Evolutionary conservation across 768 basidiomycete species (phyloP), one percentile per base, ranked within the genome.

Genomic region (Suillus occidentalis): DNA sequence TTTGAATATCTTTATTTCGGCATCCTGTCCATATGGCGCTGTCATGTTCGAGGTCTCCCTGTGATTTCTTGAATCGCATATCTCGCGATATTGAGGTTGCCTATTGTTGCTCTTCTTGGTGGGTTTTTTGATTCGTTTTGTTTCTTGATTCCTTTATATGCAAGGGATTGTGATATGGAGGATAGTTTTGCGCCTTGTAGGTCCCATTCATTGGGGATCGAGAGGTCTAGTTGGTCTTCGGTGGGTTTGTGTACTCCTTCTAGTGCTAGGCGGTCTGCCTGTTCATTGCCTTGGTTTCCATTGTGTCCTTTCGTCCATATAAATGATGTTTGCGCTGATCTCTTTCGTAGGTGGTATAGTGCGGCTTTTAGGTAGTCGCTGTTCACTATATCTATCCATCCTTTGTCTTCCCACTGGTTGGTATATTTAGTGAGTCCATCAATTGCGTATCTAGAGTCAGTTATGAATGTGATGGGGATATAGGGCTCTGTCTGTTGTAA

Each of bases 271-370:
- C 4, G 40, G 53, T 75, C 71, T 9, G 74, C 73, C 6, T 43
- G 69, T 60, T 74, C 68, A 36, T 75, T 74, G 4, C 70, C 65
- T 18, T 34, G 36, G 25, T 65, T 28, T 1, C 69, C 69, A 12
- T 31, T 63, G 34, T 73, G 73, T 2, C 72, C 75, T 69, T 76
- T 75, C 0, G 75, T 72, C 72, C 73, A 72, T 37, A 53, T 56
- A 9, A 77, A 56, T 14, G 49, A 13, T 1, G 71, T 75, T 4
- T 16, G 18, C 3, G 67, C 70, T 13, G 60, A 53, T 31, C 69
- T 43, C 18, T 45, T 25, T 49, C 71, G 39, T 13, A 18, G 28
- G 1, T 34, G 49, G 22, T 49, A 64, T 0, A 76, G 9, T 6
- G 77, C 77, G 5, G 64, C 63, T 20, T 56, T 9, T 36, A 70